Evolutionary conservation across 768 basidiomycete genomes (phyloP).

Genomic region (Arthromyces matolae): DNA sequence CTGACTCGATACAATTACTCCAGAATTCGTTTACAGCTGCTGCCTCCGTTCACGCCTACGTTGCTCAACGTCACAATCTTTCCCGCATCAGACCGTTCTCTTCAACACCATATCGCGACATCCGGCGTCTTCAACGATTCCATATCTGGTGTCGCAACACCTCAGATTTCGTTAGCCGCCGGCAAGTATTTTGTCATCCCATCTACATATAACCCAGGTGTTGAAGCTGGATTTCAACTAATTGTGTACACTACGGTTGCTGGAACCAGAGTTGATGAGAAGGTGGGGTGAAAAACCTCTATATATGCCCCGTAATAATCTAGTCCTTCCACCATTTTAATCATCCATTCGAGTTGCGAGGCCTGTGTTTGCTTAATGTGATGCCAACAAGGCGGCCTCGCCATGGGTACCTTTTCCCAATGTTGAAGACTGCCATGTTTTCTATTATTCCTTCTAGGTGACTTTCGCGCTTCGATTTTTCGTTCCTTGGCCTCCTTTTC

Average conservation of each 20-base stretch:
- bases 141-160: conserved; percentile 66
- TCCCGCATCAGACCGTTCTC: conserved; percentile 26
- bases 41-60: conserved; percentile 37
- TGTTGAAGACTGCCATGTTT: too few relatives aligned
- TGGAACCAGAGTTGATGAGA: conserved; percentile 21
- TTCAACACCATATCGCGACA: conserved; percentile 50
- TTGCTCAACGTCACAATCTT: conserved; percentile 64
- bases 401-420: too few relatives aligned
- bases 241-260: conserved; percentile 51
- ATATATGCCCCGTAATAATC: too few relatives aligned
- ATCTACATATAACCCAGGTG: conserved; percentile 65
- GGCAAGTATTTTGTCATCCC: conserved; percentile 75
- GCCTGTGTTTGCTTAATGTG: too few relatives aligned
- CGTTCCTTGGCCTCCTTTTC: too few relatives aligned
- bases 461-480: too few relatives aligned
- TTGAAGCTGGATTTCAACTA: conserved; percentile 54
- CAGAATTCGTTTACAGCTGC: conserved; percentile 70
- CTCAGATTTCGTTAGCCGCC: conserved; percentile 43
- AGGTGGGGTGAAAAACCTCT: neutral
- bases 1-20: neutral
- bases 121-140: conserved; percentile 81
- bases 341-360: too few relatives aligned
- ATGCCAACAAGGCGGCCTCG: too few relatives aligned
- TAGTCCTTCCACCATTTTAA: too few relatives aligned
- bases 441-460: too few relatives aligned